Base-by-base conservation (phyloP, 139 green algal species). In the Chlorella sorokiniana region DNA sequence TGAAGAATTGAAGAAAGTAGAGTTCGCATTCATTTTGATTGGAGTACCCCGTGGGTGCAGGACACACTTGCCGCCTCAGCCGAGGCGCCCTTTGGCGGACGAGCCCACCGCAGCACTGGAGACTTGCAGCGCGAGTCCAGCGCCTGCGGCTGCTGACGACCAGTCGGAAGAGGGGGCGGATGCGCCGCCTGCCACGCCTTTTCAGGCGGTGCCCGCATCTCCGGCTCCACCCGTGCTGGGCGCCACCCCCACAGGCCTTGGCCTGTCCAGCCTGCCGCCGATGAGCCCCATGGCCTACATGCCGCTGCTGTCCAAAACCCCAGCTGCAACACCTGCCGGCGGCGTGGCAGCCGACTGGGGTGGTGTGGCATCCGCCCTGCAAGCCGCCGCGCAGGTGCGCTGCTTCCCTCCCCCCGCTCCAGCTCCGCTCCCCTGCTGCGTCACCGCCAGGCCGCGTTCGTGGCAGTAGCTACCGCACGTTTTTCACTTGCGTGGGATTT, bases 161-260 rank as follows among this genome's bases (percentile, higher is more conserved):
- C 14, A 56, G 14, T 25, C 33, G 61, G 61, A n/a, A n/a, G 64
- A 38, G 2, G 38, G 5, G 41, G 41, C 69, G 9, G 75, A 81
- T 25, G 75, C 71, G 75, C 75, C 75, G 29, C 75, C 75, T 1
- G 75, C 75, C 59, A 81, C 75, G 2, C 75, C 75, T 5, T 40
- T 59, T 1, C 54, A 45, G 9, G 33, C 62, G 3, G 40, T 37
- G 10, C 27, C 54, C 38, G 18, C 75, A 29, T 81, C 75, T 5
- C 75, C 75, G 1, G 59, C 59, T 2, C 40, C 38, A 4, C n/a
- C 23, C 38, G 38, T 18, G 5, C 75, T 59, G 0, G n/a, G 40
- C 31, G 75, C 75, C 59, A 81, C 75, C 41, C 75, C 75, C 56
- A 81, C 75, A 38, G 75, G 75, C 56, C 59, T 81, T 29, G 75